Conservation (phyloP, 805 yeast genomes). For the Suhomyces canberraensis region DNA sequence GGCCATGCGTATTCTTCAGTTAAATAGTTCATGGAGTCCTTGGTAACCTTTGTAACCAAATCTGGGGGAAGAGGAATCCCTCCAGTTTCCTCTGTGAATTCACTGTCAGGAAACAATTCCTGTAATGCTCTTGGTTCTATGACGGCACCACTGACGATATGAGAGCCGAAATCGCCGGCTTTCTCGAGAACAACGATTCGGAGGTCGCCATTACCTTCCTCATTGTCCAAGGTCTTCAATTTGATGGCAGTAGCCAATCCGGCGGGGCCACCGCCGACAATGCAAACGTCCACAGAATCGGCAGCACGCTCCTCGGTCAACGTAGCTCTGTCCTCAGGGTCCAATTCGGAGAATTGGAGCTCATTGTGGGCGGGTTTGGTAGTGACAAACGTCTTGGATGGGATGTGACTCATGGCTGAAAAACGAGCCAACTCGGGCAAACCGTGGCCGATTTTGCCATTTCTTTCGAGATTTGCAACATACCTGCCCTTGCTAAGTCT, state of each 20-base stretch:
- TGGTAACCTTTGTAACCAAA: conserved; percentile 67
- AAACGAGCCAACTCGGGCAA: no score
- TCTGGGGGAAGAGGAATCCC: conserved; percentile 80
- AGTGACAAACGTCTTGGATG: background rate
- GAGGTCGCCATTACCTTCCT: conserved; percentile 59
- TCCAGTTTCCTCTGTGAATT: conserved; percentile 40
- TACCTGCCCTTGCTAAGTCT: no score
- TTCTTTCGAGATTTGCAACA: no score
- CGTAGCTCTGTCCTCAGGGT: conserved; percentile 1
- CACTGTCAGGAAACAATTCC: conserved; percentile 77
- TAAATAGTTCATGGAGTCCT: conserved; percentile 71
- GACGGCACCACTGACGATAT: conserved; percentile 90
- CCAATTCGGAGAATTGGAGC: background rate
- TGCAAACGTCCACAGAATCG: conserved; percentile 89
- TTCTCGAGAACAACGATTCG: conserved; percentile 90
- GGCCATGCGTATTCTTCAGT: conserved; percentile 60
- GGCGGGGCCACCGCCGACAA: conserved; percentile 98
- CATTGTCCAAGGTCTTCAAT: conserved; percentile 78
- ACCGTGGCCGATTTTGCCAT: no score
- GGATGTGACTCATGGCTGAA: background rate
- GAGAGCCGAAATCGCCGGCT: conserved; percentile 90
- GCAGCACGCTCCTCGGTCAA: conserved; percentile 63
- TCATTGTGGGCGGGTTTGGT: background rate
- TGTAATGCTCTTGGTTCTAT: conserved; percentile 84
- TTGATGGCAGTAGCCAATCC: conserved; percentile 92